Conservation (phyloP, 371 early-diverging fungal species). For the Rhizopus delemar region DNA sequence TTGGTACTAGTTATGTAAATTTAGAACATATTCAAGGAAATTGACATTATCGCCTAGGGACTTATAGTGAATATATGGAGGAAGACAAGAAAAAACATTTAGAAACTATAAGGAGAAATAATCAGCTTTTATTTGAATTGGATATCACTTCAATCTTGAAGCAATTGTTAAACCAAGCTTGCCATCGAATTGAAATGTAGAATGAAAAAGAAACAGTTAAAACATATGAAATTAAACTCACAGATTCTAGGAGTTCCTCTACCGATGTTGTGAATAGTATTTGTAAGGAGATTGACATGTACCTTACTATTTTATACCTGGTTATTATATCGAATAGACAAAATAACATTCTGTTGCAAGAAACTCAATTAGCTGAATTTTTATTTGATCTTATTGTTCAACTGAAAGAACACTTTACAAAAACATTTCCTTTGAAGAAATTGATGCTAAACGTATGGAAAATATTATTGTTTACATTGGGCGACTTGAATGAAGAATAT, state of each 20-base stretch:
- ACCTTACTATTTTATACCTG: conserved; percentile 62
- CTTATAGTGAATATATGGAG: conserved; percentile 14
- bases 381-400: conserved; percentile 68
- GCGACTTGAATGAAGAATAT: conserved; percentile 50
- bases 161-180: conserved; percentile 50
- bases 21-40: conserved; percentile 4
- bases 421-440: conserved; percentile 82
- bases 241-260: background rate
- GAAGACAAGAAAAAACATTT: conserved; percentile 41
- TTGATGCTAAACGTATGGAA: conserved; percentile 72
- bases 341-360: conserved; percentile 31
- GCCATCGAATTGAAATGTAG: conserved; percentile 23
- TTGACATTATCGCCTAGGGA: conserved; percentile 26
- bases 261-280: conserved; percentile 15
- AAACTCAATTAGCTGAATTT: conserved; percentile 47
- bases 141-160: conserved; percentile 56
- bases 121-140: conserved; percentile 40
- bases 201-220: background rate
- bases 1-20: conserved; percentile 45
- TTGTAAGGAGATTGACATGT: conserved; percentile 62
- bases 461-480: conserved; percentile 62
- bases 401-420: conserved; percentile 70
- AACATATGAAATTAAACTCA: background rate
- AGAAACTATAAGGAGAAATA: conserved; percentile 51
- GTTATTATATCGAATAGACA: conserved; percentile 49